These are phyloP conservation scores for Akanthomyces dipterigenus DNA, from an alignment of 2,329 filamentous ascomycete species.

Conservation along the genomic window DNA sequence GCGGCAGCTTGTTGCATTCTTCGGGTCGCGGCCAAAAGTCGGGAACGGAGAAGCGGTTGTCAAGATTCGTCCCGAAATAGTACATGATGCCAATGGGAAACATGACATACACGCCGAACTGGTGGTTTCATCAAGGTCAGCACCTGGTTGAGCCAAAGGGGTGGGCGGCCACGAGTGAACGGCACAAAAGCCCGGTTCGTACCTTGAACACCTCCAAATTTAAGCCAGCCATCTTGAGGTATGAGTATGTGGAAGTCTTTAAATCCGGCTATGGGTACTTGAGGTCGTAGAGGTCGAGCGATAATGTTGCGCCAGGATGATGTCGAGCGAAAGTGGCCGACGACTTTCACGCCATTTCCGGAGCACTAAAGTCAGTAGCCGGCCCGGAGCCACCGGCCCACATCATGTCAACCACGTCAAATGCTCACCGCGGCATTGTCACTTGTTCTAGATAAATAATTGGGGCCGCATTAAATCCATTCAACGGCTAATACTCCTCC, in stretches of 20 bases:
- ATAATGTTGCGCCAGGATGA: neutral
- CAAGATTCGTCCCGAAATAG: slow-evolving; percentile 98
- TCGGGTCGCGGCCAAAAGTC: slow-evolving; percentile 89
- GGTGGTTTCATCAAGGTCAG: slow-evolving; percentile 10
- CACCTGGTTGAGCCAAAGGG: neutral
- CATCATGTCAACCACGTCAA: neutral
- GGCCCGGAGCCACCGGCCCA: neutral
- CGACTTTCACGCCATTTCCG: neutral
- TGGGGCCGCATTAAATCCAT: neutral
- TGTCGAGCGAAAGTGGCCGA: neutral
- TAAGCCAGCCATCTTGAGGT: slow-evolving; percentile 61
- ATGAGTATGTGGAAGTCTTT: neutral
- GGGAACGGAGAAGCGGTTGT: slow-evolving; percentile 79
- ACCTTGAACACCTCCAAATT: slow-evolving; percentile 97
- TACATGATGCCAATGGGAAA: slow-evolving; percentile 99
- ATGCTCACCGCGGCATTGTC: neutral
- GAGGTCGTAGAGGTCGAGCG: neutral
- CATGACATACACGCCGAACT: slow-evolving; percentile 99
- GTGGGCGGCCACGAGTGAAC: neutral
- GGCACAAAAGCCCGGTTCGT: slow-evolving; percentile 17
- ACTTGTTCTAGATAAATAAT: neutral
- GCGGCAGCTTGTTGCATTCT: slow-evolving; percentile 69
- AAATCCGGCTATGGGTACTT: neutral
- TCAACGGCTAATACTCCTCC: neutral
- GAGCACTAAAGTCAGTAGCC: neutral